Percentiles rank a stretch among this genome's conserved stretches.
These are phyloP conservation scores for Rhizopogon sp. DNA, from an alignment of 768 basidiomycete genomes.

Conservation along the genomic window DNA sequence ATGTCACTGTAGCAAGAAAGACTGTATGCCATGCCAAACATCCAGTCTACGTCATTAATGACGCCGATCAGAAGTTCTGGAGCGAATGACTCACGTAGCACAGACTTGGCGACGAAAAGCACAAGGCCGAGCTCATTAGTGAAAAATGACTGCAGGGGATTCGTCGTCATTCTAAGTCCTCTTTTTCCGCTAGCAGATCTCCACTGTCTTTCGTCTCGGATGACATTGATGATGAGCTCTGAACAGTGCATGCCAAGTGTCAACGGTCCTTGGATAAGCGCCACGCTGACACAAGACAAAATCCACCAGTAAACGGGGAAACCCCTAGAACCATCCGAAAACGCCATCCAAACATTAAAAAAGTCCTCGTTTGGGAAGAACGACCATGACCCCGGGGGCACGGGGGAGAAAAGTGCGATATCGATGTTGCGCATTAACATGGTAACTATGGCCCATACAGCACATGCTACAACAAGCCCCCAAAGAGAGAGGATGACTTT, in stretches of 20 bases:
- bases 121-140: conserved; percentile 13
- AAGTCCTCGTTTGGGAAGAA: conserved; percentile 18
- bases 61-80: neutral
- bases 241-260: conserved; percentile 24
- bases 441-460: conserved; percentile 6
- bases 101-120: conserved; percentile 15
- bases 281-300: conserved; percentile 21
- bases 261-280: conserved; percentile 21
- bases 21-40: conserved; percentile 23
- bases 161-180: conserved; percentile 10
- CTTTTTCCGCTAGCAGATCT: conserved; percentile 14
- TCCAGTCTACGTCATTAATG: conserved; percentile 20
- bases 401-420: no score
- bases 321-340: no score
- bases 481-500: conserved; percentile 18
- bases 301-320: conserved; percentile 20
- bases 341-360: no score
- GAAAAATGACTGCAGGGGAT: conserved; percentile 20
- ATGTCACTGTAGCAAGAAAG: conserved; percentile 13
- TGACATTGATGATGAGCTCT: conserved; percentile 22
- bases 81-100: conserved; percentile 16
- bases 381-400: conserved; percentile 12
- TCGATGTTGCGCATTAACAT: no score
- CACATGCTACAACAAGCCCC: conserved; percentile 5
- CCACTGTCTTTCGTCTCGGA: conserved; percentile 23